Percentiles rank a stretch among this genome's conserved stretches.
Conservation (phyloP, 805 yeast species). For the Ogataea pini region DNA sequence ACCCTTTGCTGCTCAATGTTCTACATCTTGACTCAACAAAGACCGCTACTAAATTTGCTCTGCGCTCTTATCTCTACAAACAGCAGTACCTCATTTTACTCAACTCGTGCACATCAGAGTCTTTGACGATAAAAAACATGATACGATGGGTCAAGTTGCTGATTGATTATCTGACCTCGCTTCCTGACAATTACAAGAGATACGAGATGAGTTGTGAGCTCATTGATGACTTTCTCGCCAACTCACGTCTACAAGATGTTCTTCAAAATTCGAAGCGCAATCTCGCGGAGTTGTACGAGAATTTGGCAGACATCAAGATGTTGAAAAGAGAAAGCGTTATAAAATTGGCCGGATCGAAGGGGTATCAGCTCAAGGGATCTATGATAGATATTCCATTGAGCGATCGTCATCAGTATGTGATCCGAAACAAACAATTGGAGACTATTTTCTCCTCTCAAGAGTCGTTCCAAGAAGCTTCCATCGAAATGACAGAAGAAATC, state of each 20-base stretch:
- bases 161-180: slow-evolving; percentile 23
- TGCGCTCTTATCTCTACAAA: slow-evolving; percentile 24
- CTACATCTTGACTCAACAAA: slow-evolving; percentile 1
- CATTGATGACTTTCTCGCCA: slow-evolving; percentile 42
- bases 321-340: slow-evolving; percentile 48
- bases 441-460: slow-evolving; percentile 35
- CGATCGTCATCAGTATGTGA: slow-evolving; percentile 4
- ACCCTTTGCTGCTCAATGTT: slow-evolving; percentile 12
- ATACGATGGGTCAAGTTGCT: slow-evolving; percentile 34
- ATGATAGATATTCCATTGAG: slow-evolving; percentile 26
- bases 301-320: slow-evolving; percentile 50
- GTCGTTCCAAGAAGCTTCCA: slow-evolving; percentile 43
- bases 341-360: slow-evolving; percentile 33
- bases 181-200: slow-evolving; percentile 29
- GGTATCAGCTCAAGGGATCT: slow-evolving; percentile 36
- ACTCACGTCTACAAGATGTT: slow-evolving; percentile 21
- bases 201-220: slow-evolving; percentile 44
- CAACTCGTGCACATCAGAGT: slow-evolving; percentile 28
- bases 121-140: slow-evolving; percentile 32
- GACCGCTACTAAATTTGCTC: slow-evolving; percentile 20
- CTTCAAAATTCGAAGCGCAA: slow-evolving; percentile 27
- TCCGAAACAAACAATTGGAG: slow-evolving; percentile 22
- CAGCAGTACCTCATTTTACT: slow-evolving; percentile 26
- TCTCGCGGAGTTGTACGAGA: slow-evolving; percentile 35
- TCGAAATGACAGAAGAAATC: slow-evolving; percentile 55